Evolutionary conservation across 495 filamentous ascomycete genomes (phyloP), one percentile per base, ranked within the genome.

Genomic region (Hypoxylon rickii): DNA sequence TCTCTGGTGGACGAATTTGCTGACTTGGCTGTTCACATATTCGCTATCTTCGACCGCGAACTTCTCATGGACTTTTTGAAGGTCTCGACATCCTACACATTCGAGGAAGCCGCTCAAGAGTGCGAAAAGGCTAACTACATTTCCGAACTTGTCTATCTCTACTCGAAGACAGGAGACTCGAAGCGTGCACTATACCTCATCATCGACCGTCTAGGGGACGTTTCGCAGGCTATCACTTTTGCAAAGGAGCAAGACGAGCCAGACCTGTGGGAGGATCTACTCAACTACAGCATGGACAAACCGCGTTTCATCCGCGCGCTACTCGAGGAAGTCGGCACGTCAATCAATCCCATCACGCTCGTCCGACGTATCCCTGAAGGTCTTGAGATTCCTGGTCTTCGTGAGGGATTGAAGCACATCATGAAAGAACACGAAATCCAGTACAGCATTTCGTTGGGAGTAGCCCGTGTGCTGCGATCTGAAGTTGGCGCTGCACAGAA

Each of bases 231-330:
- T 38, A 97, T 98, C 56, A 80, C 87, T 6, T 98, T 97, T 57
- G 91, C 92, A 41, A 96, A 96, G 70, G 86, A 90, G 39, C 92
- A 96, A 67, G 82, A 92, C 51, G 93, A 97, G 53, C 83, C 84
- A 0, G 89, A 93, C 60, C 80, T 98, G 0, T 98, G 94, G 94
- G 87, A 96, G 56, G 94, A 98, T 63, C 80, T 98, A 7, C 84
- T 98, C 16, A 83, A 92, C 52, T 97, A 97, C 74, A 88, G 84
- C 17, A 97, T 98, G 95, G 90, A 96, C 70, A 96, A 96, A 59
- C 94, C 94, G 0, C 81, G 81, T 11, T 98, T 98, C 74, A 96
- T 98, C 50, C 86, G 90, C 13, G 95, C 89, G 2, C 76, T 98
- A 6, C 82, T 98, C 1, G 90, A 96, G 57, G 90, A 97, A 70